Evolutionary conservation across 1,139 yeast genomes (phyloP), one percentile per base, ranked within the genome.

Genomic region (Arxiozyma bovina): DNA sequence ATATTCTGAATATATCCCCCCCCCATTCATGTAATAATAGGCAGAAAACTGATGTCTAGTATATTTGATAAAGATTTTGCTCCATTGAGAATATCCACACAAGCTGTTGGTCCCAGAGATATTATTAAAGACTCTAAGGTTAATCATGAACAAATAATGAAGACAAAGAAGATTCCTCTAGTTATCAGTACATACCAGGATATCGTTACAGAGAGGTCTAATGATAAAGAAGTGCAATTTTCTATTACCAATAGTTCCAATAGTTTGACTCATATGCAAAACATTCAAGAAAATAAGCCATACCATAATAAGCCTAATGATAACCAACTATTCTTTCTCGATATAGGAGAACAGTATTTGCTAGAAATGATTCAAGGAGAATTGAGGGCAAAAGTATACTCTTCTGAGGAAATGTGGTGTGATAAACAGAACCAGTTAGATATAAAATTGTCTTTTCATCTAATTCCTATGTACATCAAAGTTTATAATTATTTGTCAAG

Each of bases 81-180:
- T 3, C 64, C 68, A 11, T 51, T 65, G 18, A 60, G 68, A 42
- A 63, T 59, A 49, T 58, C 67, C 1, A 55, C 54, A n/a, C 54
- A 50, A 22, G 56, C 57, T 42, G 66, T 63, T 2, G 57, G 57
- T 43, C 52, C 63, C 2, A 58, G 57, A 27, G 56, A 60, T 17
- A 66, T 66, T 17, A 50, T 56, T 15, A 50, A 57, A 41, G 64
- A 63, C 48, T 56, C 56, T 23, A 56, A 55, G 46, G 50, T 54
- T 38, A 61, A 62, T 45, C 57, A 63, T 50, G 58, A 59, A 15
- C 66, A 62, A 49, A 49, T 47, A 22, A 38, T 27, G 49, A 22
- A 17, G 23, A 12, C 49, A n/a, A 43, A 27, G 22, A 50, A 54
- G n/a, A 44, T 51, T 9, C n/a, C 47, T 34, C 34, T 51, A 15